Base-by-base conservation (phyloP, 106 monocot genomes). In the Dendrobium catenatum region DNA sequence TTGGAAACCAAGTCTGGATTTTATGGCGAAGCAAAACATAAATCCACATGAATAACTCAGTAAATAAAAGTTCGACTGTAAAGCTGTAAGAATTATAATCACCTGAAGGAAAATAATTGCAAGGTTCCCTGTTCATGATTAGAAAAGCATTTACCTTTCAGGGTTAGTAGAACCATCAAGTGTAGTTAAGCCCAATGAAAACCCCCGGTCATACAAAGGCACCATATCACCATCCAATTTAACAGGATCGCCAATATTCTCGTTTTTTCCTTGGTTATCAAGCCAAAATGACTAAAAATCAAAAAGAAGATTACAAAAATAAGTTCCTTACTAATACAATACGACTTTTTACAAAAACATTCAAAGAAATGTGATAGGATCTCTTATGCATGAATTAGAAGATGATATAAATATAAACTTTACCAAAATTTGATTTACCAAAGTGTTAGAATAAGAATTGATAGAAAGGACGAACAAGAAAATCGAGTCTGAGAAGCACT, bases 201-300 rank as follows among this genome's bases (percentile, higher is more conserved):
- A 98, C 78, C 87, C 94, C 55, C 97, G 92, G 81, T 98, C 94
- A 88, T 98, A 98, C 20, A 94, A 84, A 66, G 94, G 96, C 55
- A 92, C 88, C 9, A 76, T 85, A 51, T 84, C 87, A 70, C 55
- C 46, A 24, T 90, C 88, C 64, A 84, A 61, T 19, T 88, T 6
- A 16, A 64, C 55, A 42, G 6, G 81, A 31, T 82, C 31, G 37
- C 73, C 64, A 42, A 49, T 80, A 81, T 88, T 87, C 37, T 87
- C 89, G 40, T 84, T 85, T 82, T 83, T 93, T 77, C 84, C 80
- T 82, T 88, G 90, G 76, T 84, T 92, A 80, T 94, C 97, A 48
- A 94, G 46, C 88, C 94, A 94, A 87, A 93, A 98, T 78, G 97
- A 86, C 96, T 96, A 75, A 61, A 85, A 49, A 49, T 0, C 51